Evolutionary conservation across 208 protist genomes (phyloP).

Genomic region (Crithidia fasciculata): DNA sequence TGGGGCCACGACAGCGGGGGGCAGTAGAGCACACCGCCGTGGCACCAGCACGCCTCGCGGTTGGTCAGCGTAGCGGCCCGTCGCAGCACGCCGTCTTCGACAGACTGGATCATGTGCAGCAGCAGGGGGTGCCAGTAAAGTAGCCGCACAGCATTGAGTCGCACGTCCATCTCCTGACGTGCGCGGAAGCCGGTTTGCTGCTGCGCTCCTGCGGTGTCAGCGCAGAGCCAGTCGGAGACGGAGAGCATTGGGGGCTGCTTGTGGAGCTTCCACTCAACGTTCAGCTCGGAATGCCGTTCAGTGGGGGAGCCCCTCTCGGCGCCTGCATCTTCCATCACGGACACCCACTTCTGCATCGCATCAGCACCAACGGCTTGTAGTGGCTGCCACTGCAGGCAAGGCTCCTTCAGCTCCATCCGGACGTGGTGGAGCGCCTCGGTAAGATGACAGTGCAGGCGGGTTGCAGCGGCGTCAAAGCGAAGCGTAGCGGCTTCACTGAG

Average conservation of each 20-base stretch:
- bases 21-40: conserved; percentile 16
- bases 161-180: conserved; percentile 20
- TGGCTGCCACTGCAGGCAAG: conserved; percentile 24
- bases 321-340: conserved; percentile 10
- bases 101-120: conserved; percentile 13
- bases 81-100: conserved; percentile 19
- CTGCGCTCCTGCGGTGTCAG: background rate
- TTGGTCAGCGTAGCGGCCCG: conserved; percentile 17
- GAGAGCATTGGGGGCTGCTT: conserved; percentile 30
- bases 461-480: conserved; percentile 11
- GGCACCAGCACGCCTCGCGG: conserved; percentile 35
- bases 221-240: conserved; percentile 23
- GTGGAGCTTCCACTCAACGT: conserved; percentile 24
- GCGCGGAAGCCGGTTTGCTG: conserved; percentile 20
- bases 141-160: conserved; percentile 2
- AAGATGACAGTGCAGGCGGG: conserved; percentile 16
- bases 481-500: background rate
- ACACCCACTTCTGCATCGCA: conserved; percentile 3
- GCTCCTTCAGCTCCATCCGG: background rate
- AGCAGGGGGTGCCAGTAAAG: conserved; percentile 35
- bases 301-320: background rate
- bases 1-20: conserved; percentile 28
- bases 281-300: background rate
- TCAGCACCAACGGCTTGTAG: background rate
- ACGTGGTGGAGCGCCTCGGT: conserved; percentile 23